phyloP scores from a whole-genome alignment of 2,329 filamentous ascomycete species.

The Colletotrichum tofieldiae region DNA sequence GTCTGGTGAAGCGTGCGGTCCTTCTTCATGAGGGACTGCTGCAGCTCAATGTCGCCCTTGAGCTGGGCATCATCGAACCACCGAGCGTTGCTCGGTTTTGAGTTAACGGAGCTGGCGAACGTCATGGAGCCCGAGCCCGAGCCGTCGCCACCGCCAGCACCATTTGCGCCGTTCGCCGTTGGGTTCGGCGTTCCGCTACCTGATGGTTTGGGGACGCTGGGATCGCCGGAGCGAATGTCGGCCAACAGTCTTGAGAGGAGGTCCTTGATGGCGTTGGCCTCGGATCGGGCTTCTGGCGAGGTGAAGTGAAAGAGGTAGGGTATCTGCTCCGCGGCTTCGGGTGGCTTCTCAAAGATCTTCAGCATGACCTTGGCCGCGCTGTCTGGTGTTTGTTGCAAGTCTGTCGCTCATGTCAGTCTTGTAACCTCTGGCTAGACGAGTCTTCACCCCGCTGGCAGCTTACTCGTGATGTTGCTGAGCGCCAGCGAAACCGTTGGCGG shows the following conservation, averaged over 20 bases:
- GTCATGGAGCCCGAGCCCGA: slow-evolving; percentile 80
- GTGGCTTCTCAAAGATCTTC: slow-evolving; percentile 85
- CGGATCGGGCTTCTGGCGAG: slow-evolving; percentile 81
- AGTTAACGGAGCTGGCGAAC: slow-evolving; percentile 79
- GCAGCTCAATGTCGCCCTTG: slow-evolving; percentile 83
- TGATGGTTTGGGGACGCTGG: slow-evolving; percentile 64
- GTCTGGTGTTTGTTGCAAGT: slow-evolving; percentile 95
- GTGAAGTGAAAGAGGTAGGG: slow-evolving; percentile 93
- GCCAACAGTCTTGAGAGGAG: slow-evolving; percentile 84
- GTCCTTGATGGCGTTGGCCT: slow-evolving; percentile 90
- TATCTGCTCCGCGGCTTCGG: slow-evolving; percentile 71
- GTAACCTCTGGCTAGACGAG: too few relatives aligned
- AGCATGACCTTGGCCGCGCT: slow-evolving; percentile 92
- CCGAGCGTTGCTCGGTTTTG: slow-evolving; percentile 69
- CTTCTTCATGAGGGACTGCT: slow-evolving; percentile 89
- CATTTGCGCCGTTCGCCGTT: slow-evolving; percentile 46
- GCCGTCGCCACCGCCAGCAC: slow-evolving; percentile 44
- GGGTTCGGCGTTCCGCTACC: slow-evolving; percentile 51
- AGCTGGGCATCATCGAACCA: slow-evolving; percentile 89
- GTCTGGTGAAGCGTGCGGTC: slow-evolving; percentile 84
- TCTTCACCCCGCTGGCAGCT: slow-evolving; percentile 49
- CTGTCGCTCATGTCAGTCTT: slow-evolving; percentile 60
- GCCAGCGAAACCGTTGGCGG: slow-evolving; percentile 78
- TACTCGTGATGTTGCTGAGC: slow-evolving; percentile 87
- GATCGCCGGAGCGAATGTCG: slow-evolving; percentile 72